A percentile compares a stretch with the other conserved stretches of the same genome.
These are phyloP conservation scores for Helenozyma baotianmanensis DNA, from an alignment of 805 yeast genomes.

Conservation along the genomic window DNA sequence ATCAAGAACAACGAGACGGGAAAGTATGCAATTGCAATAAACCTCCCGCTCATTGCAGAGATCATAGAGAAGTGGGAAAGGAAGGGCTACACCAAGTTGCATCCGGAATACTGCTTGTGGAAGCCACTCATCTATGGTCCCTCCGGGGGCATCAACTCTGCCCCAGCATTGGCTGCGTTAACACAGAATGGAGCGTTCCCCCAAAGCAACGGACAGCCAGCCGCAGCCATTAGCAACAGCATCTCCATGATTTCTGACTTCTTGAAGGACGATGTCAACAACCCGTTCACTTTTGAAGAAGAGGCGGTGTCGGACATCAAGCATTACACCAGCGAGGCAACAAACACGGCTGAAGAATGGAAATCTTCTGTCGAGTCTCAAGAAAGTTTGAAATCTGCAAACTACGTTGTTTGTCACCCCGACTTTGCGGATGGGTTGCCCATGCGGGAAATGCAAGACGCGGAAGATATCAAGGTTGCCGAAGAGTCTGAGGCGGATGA, in stretches of 20 bases:
- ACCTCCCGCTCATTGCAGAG: slow-evolving; percentile 38
- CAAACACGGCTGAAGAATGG: neutral
- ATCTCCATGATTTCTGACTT: slow-evolving; percentile 57
- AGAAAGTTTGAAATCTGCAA: slow-evolving; percentile 9
- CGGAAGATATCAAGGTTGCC: slow-evolving; percentile 9
- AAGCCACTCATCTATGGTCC: slow-evolving; percentile 82
- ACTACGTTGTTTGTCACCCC: slow-evolving; percentile 11
- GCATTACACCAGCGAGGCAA: neutral
- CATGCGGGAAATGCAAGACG: neutral
- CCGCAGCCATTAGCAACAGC: slow-evolving; percentile 35
- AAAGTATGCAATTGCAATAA: slow-evolving; percentile 50
- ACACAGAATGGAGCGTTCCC: slow-evolving; percentile 1
- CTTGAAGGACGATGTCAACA: slow-evolving; percentile 63
- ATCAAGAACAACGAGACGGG: slow-evolving; percentile 41
- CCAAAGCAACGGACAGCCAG: slow-evolving; percentile 3
- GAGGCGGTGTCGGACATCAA: slow-evolving; percentile 49
- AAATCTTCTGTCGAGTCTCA: slow-evolving; percentile 19
- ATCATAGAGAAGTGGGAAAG: slow-evolving; percentile 48
- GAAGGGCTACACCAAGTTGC: slow-evolving; percentile 50
- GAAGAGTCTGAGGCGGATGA: slow-evolving; percentile 2
- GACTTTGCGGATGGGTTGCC: slow-evolving; percentile 9
- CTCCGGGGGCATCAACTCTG: slow-evolving; percentile 76
- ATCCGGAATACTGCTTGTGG: slow-evolving; percentile 62
- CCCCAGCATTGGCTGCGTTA: slow-evolving; percentile 35
- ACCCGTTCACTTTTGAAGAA: slow-evolving; percentile 55